Evolutionary conservation across 129 eudicot genomes (phyloP), one percentile per base, ranked within the genome.

Genomic region (Centaurea solstitialis): DNA sequence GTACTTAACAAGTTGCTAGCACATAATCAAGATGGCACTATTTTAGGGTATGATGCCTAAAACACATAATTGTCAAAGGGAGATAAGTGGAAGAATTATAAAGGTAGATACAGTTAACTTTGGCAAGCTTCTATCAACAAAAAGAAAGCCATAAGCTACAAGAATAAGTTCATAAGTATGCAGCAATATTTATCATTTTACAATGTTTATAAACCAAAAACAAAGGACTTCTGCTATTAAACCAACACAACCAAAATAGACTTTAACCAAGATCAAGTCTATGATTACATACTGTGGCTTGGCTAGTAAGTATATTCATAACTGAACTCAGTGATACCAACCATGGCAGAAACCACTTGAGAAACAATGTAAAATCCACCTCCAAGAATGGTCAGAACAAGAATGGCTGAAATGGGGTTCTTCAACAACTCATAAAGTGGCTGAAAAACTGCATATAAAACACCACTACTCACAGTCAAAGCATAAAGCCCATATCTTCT

Each of bases 401-500:
- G 90, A 83, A 95, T 69, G 1, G 97, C 99, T 64, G 99, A 90
- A 59, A 95, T 86, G 41, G 99, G 99, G 75, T 95, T 95, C 93
- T 92, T 92, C 84, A 95, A 75, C 76, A 95, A 75, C 97, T 92
- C 97, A 41, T 79, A 62, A 6, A 95, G 85, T 37, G 99, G 99
- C 91, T 89, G 85, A 68, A 92, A 85, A 15, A 95, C 86, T 15
- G 90, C 80, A 82, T 84, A 92, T 20, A 91, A 35, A 38, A 87
- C 97, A 17, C 99, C 99, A 50, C 93, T 89, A 70, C 99, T 95
- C 72, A 95, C 99, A 22, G 97, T 95, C 78, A 95, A 78, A 21
- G 87, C 94, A 85, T 90, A 95, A 40, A 95, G 88, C 17, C 88
- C 97, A 82, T 95, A 95, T 89, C 99, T 95, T 77, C 99, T 95